These are phyloP conservation scores for Nephelium lappaceum DNA, from an alignment of 345 rosid genomes.

Conservation along the genomic window DNA sequence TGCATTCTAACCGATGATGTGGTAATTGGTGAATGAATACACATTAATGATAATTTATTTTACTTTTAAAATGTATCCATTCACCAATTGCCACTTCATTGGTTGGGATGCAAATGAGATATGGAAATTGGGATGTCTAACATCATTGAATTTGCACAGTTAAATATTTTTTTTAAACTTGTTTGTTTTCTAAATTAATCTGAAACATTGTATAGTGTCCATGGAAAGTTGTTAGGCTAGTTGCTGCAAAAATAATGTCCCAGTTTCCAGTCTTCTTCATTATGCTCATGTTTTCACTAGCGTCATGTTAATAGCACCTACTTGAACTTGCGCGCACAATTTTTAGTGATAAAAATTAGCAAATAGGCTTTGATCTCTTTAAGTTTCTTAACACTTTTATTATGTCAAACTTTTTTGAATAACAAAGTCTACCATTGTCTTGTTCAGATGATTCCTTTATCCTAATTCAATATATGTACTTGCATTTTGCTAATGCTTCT, in stretches of 20 bases:
- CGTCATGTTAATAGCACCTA: conserved; percentile 1
- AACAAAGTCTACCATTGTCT: neutral
- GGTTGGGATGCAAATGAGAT: too few species aligned
- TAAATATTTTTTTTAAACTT: neutral
- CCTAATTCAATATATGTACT: neutral
- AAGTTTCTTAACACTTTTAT: neutral
- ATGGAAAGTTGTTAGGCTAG: neutral
- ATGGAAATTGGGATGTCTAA: too few species aligned
- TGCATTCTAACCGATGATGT: too few species aligned
- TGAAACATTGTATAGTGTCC: neutral
- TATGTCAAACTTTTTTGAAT: neutral
- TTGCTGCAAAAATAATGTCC: neutral
- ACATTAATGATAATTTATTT: too few species aligned
- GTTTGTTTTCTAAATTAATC: neutral
- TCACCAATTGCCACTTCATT: too few species aligned
- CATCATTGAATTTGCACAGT: neutral
- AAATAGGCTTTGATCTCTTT: neutral
- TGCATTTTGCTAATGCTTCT: neutral
- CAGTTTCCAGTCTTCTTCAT: neutral
- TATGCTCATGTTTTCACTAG: neutral
- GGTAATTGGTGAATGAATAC: too few species aligned
- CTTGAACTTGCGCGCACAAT: too few species aligned
- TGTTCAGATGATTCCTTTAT: neutral
- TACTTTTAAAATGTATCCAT: too few species aligned
- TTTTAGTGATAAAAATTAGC: too few species aligned